Percentiles rank a stretch among this genome's conserved stretches.
Evolutionary conservation across 306 rosid genomes (phyloP).

Genomic region (Acacia acuminata): DNA sequence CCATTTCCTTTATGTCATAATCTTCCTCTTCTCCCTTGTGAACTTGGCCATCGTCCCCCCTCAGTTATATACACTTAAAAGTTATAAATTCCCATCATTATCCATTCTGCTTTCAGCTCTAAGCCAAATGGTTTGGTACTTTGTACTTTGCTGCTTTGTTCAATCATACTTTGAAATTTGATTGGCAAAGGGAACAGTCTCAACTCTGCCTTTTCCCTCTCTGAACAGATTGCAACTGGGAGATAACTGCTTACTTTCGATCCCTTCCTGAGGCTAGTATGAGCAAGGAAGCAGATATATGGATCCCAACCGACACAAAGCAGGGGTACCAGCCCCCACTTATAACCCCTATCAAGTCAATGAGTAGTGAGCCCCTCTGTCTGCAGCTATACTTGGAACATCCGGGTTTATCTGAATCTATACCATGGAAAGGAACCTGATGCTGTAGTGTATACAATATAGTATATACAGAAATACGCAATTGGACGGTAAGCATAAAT

Average conservation of each 20-base stretch:
- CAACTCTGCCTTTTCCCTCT: not conserved
- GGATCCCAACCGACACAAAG: constrained; percentile 80
- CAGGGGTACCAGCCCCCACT: constrained; percentile 87
- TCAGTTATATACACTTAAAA: not conserved
- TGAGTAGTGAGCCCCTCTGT: constrained; percentile 63
- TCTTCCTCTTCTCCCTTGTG: not conserved
- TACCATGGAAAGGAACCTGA: constrained; percentile 37
- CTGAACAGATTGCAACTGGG: constrained; percentile 73
- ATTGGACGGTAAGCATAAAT: constrained; percentile 15
- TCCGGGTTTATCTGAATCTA: constrained; percentile 62
- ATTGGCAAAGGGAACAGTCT: constrained; percentile 2
- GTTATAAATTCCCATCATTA: not conserved
- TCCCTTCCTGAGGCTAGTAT: constrained; percentile 59
- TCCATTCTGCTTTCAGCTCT: not conserved
- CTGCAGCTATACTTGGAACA: constrained; percentile 90
- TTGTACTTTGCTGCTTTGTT: constrained; percentile 9
- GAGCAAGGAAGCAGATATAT: constrained; percentile 61
- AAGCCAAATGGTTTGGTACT: constrained; percentile 15
- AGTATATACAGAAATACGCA: not conserved
- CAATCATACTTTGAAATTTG: constrained; percentile 24
- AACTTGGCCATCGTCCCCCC: not conserved
- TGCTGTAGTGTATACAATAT: not conserved
- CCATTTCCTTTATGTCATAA: not conserved
- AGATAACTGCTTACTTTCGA: constrained; percentile 70
- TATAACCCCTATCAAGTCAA: constrained; percentile 72